These are phyloP conservation scores for Prunus dulcis DNA, from an alignment of 306 rosid genomes.

Conservation along the genomic window DNA sequence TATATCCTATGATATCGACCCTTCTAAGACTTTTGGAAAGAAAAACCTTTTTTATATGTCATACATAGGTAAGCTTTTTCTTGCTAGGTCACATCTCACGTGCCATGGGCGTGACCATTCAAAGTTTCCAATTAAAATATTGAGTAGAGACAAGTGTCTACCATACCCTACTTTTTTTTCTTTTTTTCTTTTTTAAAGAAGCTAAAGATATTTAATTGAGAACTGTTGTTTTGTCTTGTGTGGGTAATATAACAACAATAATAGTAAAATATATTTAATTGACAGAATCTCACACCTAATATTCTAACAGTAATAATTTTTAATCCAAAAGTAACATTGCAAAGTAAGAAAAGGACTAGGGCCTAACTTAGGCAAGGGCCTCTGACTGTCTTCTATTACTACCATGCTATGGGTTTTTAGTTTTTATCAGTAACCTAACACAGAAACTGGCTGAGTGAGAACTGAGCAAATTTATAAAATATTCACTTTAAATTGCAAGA, in stretches of 20 bases:
- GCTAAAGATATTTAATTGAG: no score
- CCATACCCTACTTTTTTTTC: not conserved
- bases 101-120: not conserved
- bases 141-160: not conserved
- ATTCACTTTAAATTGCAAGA: not conserved
- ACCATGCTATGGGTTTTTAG: not conserved
- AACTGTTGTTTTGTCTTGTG: no score
- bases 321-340: not conserved
- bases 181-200: no score
- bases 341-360: conserved; percentile 7
- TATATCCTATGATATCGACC: not conserved
- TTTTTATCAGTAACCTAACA: not conserved
- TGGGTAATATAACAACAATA: no score
- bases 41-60: not conserved
- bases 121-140: not conserved
- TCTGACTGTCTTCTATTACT: not conserved
- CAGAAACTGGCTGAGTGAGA: not conserved
- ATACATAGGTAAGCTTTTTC: not conserved
- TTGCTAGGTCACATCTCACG: not conserved
- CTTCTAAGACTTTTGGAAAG: not conserved
- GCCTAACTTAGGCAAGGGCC: no score
- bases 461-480: no score
- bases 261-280: no score
- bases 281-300: no score
- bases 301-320: no score